Conservation (phyloP, 2,329 filamentous ascomycete genomes). For the Penicillium sp. region DNA sequence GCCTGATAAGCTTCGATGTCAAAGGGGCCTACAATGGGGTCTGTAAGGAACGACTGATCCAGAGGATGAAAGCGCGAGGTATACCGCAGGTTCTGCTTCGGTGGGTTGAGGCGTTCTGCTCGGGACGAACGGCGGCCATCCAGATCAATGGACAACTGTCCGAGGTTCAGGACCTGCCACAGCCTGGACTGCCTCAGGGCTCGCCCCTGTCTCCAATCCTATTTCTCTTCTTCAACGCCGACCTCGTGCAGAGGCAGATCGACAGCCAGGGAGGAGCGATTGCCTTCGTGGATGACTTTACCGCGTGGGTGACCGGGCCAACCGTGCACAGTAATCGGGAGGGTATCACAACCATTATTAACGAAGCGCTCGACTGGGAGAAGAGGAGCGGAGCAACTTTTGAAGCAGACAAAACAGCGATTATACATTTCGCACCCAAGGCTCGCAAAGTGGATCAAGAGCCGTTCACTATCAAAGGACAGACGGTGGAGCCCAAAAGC, state of each 20-base stretch:
- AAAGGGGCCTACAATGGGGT: conserved; percentile 23
- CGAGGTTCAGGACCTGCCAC: conserved; percentile 14
- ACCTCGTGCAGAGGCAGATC: conserved; percentile 1
- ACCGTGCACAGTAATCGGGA: too few relatives aligned
- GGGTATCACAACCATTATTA: too few relatives aligned
- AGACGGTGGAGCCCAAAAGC: conserved; percentile 12
- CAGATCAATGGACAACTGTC: too few relatives aligned
- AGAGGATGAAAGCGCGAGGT: too few relatives aligned
- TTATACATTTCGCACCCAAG: neutral
- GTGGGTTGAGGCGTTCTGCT: conserved; percentile 31
- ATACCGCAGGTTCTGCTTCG: conserved; percentile 19
- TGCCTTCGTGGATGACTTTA: conserved; percentile 15
- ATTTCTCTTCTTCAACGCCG: conserved; percentile 2
- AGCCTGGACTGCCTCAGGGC: conserved; percentile 21
- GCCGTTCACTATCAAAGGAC: too few relatives aligned
- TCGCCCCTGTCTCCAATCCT: conserved; percentile 21
- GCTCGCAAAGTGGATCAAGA: too few relatives aligned
- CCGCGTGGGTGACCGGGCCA: too few relatives aligned
- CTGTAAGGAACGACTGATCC: too few relatives aligned
- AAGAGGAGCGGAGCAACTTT: conserved; percentile 33
- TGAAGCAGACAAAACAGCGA: conserved; percentile 30
- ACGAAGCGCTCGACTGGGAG: too few relatives aligned
- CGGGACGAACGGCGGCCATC: conserved; percentile 23
- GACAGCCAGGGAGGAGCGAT: too few relatives aligned
- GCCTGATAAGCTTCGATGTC: conserved; percentile 12